Conservation (phyloP, 2,329 filamentous ascomycete genomes). For the Trichophyton simii region DNA sequence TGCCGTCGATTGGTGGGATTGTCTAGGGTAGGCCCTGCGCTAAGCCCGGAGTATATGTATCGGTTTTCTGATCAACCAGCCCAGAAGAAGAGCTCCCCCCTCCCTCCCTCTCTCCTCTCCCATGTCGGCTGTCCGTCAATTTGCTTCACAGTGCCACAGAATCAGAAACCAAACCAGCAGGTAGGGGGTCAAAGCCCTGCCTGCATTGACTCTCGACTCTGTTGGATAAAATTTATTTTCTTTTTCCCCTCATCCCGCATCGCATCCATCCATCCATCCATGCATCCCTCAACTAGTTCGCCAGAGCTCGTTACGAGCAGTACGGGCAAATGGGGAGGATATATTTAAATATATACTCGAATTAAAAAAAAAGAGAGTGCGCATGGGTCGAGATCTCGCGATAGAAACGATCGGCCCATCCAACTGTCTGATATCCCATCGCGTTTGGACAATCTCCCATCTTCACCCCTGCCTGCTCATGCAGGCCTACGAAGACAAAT, state of each 20-base stretch:
- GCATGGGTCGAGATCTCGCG: background rate
- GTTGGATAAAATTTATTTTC: background rate
- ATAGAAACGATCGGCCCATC: background rate
- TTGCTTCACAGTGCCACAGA: background rate
- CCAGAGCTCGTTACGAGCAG: background rate
- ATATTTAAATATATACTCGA: background rate
- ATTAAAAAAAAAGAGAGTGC: background rate
- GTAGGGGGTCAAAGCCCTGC: background rate
- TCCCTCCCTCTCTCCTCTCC: background rate
- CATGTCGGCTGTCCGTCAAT: background rate
- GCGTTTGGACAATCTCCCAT: background rate
- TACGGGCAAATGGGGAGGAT: background rate
- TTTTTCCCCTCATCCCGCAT: background rate
- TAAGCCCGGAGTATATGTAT: no score
- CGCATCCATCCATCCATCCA: background rate
- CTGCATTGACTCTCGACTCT: background rate
- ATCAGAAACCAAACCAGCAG: background rate
- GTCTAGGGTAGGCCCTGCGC: no score
- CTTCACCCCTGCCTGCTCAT: background rate
- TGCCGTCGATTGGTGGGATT: no score
- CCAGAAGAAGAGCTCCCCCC: background rate
- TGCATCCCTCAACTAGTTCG: no score
- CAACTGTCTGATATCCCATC: background rate
- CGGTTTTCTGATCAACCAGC: no score
- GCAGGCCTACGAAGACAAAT: background rate